Conservation (phyloP, 2,329 filamentous ascomycete species). For the Colletotrichum cuscutae region DNA sequence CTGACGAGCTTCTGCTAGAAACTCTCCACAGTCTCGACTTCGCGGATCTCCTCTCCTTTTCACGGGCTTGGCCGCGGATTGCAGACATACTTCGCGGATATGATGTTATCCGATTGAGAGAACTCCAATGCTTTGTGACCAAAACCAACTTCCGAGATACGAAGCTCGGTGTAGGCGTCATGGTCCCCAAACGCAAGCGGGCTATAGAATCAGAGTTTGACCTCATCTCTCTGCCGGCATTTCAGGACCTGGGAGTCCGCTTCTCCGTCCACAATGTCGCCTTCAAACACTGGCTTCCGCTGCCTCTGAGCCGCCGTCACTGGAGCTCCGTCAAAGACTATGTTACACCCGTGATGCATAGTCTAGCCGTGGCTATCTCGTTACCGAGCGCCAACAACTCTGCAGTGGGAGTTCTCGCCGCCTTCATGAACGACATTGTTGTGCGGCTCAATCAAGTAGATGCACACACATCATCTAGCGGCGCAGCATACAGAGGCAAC, state of each 20-base stretch:
- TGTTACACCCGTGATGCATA: conserved; percentile 36
- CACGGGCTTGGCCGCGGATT: conserved; percentile 49
- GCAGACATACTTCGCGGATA: conserved; percentile 46
- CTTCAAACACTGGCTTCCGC: conserved; percentile 56
- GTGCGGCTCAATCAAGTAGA: conserved; percentile 54
- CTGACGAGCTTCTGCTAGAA: conserved; percentile 53
- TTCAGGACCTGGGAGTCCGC: conserved; percentile 46
- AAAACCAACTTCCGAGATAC: conserved; percentile 51
- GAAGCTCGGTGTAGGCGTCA: conserved; percentile 56
- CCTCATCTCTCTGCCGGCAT: conserved; percentile 55
- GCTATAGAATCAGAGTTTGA: conserved; percentile 60
- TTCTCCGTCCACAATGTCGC: conserved; percentile 52
- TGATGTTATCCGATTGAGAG: conserved; percentile 51
- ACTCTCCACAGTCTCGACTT: conserved; percentile 47
- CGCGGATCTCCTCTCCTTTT: conserved; percentile 48
- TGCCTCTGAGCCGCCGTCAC: conserved; percentile 57
- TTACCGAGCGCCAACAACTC: conserved; percentile 29
- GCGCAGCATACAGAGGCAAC: too few species aligned
- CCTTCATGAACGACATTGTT: conserved; percentile 62
- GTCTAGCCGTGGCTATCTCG: conserved; percentile 40
- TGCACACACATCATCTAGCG: neutral
- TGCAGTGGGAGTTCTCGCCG: conserved; percentile 50
- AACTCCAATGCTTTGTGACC: conserved; percentile 58
- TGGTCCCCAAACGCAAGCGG: conserved; percentile 37
- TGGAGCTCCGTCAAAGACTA: conserved; percentile 49